Percentiles rank a stretch among this genome's conserved stretches.
Conservation (phyloP, 768 basidiomycete species). For the Dacryopinax primogenitus region DNA sequence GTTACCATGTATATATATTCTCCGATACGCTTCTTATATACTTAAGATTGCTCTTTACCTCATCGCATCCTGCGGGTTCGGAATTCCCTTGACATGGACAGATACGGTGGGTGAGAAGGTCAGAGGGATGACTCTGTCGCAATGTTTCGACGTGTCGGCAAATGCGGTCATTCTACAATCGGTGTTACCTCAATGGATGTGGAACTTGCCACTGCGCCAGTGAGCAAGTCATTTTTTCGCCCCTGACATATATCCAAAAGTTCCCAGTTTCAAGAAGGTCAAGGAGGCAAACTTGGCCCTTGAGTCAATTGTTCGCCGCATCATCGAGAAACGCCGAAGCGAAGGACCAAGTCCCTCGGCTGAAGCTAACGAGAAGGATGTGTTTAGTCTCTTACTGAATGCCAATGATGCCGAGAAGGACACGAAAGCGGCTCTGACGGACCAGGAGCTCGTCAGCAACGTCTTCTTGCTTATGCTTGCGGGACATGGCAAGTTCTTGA, state of each 20-base stretch:
- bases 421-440: not conserved
- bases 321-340: not conserved
- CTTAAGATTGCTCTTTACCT: not conserved
- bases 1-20: not conserved
- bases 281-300: not conserved
- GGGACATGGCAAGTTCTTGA: conserved; percentile 15
- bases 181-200: not conserved
- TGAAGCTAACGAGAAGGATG: not conserved
- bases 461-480: conserved; percentile 17
- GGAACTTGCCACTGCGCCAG: not conserved
- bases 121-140: not conserved
- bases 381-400: not conserved
- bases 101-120: not conserved
- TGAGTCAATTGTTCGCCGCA: not conserved
- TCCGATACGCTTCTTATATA: not conserved
- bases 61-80: not conserved
- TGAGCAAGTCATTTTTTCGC: not conserved
- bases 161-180: not conserved
- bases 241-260: not conserved
- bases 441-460: conserved; percentile 15
- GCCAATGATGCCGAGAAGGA: not conserved
- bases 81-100: not conserved
- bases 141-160: not conserved
- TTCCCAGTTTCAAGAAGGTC: not conserved
- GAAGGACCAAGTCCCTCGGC: not conserved